Percentiles rank a stretch among this genome's conserved stretches.
Evolutionary conservation across 805 yeast species (phyloP).

Genomic region (Lipomyces sp.): DNA sequence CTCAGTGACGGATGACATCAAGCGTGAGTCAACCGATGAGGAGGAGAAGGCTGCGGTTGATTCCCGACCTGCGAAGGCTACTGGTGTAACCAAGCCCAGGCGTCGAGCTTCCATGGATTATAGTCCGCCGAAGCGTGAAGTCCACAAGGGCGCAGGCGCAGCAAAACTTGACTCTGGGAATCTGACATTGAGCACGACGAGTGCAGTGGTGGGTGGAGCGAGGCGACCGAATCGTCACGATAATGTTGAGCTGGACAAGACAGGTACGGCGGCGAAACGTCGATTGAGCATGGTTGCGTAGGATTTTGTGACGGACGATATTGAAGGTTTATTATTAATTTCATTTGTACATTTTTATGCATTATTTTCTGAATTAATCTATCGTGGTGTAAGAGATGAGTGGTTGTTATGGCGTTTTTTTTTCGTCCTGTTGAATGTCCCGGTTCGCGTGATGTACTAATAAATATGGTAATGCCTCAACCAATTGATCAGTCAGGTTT

Average conservation of each 20-base stretch:
- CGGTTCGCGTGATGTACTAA: too few relatives aligned
- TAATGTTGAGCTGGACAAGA: neutral
- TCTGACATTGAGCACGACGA: neutral
- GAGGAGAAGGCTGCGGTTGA: neutral
- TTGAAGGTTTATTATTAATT: neutral
- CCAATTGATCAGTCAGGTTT: too few relatives aligned
- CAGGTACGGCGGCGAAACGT: neutral
- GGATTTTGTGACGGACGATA: too few relatives aligned
- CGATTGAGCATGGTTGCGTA: slow-evolving; percentile 4
- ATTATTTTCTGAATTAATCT: neutral
- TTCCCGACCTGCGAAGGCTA: neutral
- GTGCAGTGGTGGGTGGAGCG: neutral
- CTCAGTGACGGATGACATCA: neutral
- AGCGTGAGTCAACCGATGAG: neutral
- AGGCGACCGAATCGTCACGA: neutral
- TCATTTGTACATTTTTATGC: slow-evolving; percentile 1
- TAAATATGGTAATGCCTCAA: too few relatives aligned
- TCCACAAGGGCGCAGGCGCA: neutral
- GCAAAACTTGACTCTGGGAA: slow-evolving; percentile 1
- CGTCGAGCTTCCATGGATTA: neutral
- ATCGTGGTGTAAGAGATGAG: neutral
- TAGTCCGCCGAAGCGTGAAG: neutral
- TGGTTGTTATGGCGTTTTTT: neutral
- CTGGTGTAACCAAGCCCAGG: neutral
- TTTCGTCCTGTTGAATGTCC: neutral